Evolutionary conservation across 371 early-diverging fungal genomes (phyloP).

Genomic region (Saksenaea oblongispora): DNA sequence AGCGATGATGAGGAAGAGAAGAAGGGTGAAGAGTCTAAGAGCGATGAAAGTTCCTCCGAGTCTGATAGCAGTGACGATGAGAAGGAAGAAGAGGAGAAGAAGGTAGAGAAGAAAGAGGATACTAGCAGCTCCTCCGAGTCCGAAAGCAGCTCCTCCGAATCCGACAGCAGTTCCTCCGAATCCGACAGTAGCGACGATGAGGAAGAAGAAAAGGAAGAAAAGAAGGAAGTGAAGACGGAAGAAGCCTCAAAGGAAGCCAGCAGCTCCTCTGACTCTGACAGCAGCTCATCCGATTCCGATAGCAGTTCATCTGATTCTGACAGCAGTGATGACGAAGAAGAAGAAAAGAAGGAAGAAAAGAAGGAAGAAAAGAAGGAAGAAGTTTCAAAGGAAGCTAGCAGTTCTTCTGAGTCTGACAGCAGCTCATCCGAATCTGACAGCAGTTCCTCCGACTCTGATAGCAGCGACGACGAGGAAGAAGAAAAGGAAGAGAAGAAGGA

Average conservation of each 20-base stretch:
- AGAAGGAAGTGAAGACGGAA: conserved; percentile 14
- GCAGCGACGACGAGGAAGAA: conserved; percentile 12
- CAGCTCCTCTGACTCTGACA: conserved; percentile 16
- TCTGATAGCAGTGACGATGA: conserved; percentile 9
- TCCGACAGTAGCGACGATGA: conserved; percentile 19
- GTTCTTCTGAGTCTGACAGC: too few relatives aligned
- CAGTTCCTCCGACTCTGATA: conserved; percentile 17
- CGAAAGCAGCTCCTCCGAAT: conserved; percentile 4
- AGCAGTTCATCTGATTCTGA: conserved; percentile 26
- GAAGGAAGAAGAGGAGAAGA: too few relatives aligned
- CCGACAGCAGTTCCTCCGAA: conserved; percentile 11
- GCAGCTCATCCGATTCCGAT: conserved; percentile 23
- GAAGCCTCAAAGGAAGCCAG: background rate
- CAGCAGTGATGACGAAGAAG: conserved; percentile 11
- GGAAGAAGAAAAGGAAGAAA: conserved; percentile 10
- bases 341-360: conserved; percentile 16
- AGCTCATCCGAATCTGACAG: conserved; percentile 12
- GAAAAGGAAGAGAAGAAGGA: conserved; percentile 16
- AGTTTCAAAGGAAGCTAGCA: too few relatives aligned
- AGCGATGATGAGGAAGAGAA: conserved; percentile 21
- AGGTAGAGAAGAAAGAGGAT: too few relatives aligned
- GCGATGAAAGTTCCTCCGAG: conserved; percentile 14
- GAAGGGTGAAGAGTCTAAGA: conserved; percentile 10
- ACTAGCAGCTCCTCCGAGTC: background rate
- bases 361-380: too few relatives aligned